Conservation (phyloP, 2,329 filamentous ascomycete species). For the Aspergillus hortae region DNA sequence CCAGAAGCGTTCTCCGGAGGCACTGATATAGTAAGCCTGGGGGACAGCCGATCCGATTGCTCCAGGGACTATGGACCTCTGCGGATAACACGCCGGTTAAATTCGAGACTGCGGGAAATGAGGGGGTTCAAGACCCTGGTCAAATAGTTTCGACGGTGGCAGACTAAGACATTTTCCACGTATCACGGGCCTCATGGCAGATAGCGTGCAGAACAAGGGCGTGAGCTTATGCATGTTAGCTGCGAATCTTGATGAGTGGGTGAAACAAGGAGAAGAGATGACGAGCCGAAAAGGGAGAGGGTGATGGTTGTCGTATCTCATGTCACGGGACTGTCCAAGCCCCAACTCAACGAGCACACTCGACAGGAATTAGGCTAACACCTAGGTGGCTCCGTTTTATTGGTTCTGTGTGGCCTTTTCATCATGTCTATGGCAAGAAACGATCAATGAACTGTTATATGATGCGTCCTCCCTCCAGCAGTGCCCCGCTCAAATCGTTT, state of each 20-base stretch:
- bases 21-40: not conserved
- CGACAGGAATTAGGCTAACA: not conserved
- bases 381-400: too few relatives aligned
- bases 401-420: too few relatives aligned
- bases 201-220: too few relatives aligned
- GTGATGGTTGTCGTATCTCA: not conserved
- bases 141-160: not conserved
- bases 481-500: too few relatives aligned
- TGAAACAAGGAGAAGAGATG: not conserved
- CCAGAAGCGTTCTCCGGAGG: not conserved
- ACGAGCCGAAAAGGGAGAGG: not conserved
- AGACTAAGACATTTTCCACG: not conserved
- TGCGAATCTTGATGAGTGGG: not conserved
- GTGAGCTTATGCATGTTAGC: not conserved
- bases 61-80: not conserved
- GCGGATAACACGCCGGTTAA: not conserved
- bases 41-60: not conserved
- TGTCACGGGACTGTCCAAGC: not conserved
- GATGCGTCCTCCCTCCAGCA: too few relatives aligned
- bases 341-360: not conserved
- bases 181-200: not conserved
- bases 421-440: too few relatives aligned
- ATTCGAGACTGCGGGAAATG: not conserved
- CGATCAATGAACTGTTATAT: too few relatives aligned
- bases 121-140: not conserved